These are phyloP conservation scores for Xanthoparmelia taractica DNA, from an alignment of 495 filamentous ascomycete genomes.

Conservation along the genomic window DNA sequence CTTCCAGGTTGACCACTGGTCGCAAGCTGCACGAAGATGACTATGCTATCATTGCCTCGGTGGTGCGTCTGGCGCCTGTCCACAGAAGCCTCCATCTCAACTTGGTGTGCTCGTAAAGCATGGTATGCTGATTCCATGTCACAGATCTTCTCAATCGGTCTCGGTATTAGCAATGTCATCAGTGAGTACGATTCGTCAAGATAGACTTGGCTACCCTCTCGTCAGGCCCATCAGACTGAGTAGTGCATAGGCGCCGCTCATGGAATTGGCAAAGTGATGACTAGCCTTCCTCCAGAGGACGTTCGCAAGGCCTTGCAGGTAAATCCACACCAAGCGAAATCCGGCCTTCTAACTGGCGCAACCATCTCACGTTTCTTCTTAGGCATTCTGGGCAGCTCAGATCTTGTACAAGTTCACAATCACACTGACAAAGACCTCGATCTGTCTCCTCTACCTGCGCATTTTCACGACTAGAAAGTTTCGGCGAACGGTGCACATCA, in stretches of 20 bases:
- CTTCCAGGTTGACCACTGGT: conserved; percentile 15
- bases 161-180: conserved; percentile 20
- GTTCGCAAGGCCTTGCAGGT: conserved; percentile 16
- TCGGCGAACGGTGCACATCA: conserved; percentile 27
- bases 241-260: conserved; percentile 14
- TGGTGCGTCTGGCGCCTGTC: conserved; percentile 11
- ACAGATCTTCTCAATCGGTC: conserved; percentile 16
- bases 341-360: neutral
- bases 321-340: neutral
- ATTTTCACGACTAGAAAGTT: conserved; percentile 32
- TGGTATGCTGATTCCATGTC: neutral
- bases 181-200: conserved; percentile 5
- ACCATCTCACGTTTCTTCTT: neutral
- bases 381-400: conserved; percentile 34
- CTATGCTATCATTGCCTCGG: conserved; percentile 17
- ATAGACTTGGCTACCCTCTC: neutral
- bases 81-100: neutral
- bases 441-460: conserved; percentile 34
- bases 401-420: conserved; percentile 36
- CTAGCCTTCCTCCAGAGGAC: conserved; percentile 14
- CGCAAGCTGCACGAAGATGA: conserved; percentile 19
- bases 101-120: neutral
- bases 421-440: conserved; percentile 33
- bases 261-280: conserved; percentile 19
- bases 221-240: conserved; percentile 8